These are phyloP conservation scores for Kwoniella europaea DNA, from an alignment of 768 basidiomycete species.

Conservation along the genomic window DNA sequence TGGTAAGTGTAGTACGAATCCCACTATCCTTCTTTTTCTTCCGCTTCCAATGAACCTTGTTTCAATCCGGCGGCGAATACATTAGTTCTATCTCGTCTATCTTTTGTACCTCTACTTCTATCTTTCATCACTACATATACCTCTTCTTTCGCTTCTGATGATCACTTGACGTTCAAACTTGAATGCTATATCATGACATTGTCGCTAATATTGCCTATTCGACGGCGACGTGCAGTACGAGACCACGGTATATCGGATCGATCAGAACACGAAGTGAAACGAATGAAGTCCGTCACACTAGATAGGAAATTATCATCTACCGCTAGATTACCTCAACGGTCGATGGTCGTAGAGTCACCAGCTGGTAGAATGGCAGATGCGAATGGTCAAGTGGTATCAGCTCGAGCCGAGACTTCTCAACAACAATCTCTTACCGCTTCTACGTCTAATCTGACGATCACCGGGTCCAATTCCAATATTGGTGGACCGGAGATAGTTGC, in stretches of 20 bases:
- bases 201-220: neutral
- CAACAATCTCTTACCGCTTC: neutral
- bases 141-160: neutral
- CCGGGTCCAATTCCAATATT: neutral
- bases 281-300: conserved; percentile 90
- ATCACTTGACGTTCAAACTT: neutral
- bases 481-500: conserved; percentile 9
- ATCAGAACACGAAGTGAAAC: conserved; percentile 73
- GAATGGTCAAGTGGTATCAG: conserved; percentile 55
- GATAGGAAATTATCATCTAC: conserved; percentile 95
- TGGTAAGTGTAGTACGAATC: conserved; percentile 33
- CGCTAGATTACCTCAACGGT: conserved; percentile 86
- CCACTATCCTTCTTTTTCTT: neutral
- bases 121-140: neutral
- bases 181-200: neutral
- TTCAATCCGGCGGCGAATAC: neutral
- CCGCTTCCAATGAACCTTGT: neutral
- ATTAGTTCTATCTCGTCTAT: neutral
- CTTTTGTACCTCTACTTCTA: conserved; percentile 59
- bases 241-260: conserved; percentile 23
- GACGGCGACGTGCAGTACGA: conserved; percentile 10
- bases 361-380: conserved; percentile 82
- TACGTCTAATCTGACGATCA: neutral
- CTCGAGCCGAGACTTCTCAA: conserved; percentile 23
- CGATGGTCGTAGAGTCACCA: conserved; percentile 94